Base-by-base conservation (phyloP, 2,329 filamentous ascomycete genomes). In the Neopestalotiopsis clavispora region DNA sequence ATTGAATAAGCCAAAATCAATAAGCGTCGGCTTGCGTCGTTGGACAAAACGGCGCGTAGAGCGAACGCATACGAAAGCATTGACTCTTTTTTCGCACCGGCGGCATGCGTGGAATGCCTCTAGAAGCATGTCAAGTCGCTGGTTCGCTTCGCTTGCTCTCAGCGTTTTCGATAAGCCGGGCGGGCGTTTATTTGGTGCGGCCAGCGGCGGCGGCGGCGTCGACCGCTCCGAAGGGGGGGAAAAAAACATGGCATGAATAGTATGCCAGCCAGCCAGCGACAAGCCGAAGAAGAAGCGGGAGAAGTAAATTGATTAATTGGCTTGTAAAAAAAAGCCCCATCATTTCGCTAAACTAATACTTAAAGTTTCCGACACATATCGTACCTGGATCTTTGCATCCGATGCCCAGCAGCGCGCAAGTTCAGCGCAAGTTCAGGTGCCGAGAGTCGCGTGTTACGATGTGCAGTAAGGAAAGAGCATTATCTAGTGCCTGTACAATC, bases 21-120 rank as follows among this genome's bases (percentile, higher is more conserved):
- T 28, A 28, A 28, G 23, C 23, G 23, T 28, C 23, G 20, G 45
- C 20, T 52, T 52, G 45, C 14, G 45, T 52, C 45, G 34, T 38
- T 38, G 34, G 10, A 56, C 17, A 17, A 56, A 56, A 23, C 14
- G 23, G 57, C 57, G 57, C 57, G 30, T 7, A 34, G 12, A 38
- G 10, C 34, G 34, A 38, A 59, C 57, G 57, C n/a, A n/a, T 28
- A 30, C 28, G 57, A 34, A 28, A 13, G 57, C 23, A 28, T 59
- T 20, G 23, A 30, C 23, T 28, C 23, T 28, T 28, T 28, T 28
- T 28, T 28, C 23, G 23, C 23, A 17, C 28, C 30, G 59, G 45
- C 45, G 45, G 17, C 45, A 52, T 34, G 59, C 59, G 34, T 34
- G 59, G 59, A 62, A 62, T 62, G 59, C 30, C 59, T 62, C 59